Percentiles rank a stretch among this genome's conserved stretches.
Evolutionary conservation across 345 rosid species (phyloP).

Genomic region (Arabidopsis thaliana): TAIR10.1 NC_003076.8:6276001-6276500

Average conservation of each 20-base stretch:
- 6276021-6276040: conserved; percentile 44
- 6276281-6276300: conserved; percentile 38
- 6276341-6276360: conserved; percentile 37
- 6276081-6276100: conserved; percentile 19
- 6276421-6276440: conserved; percentile 79
- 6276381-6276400: conserved; percentile 93
- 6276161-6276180: conserved; percentile 46
- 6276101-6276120: conserved; percentile 23
- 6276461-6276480: conserved; percentile 64
- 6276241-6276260: conserved; percentile 60
- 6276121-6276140: conserved; percentile 39
- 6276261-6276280: conserved; percentile 33
- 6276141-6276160: conserved; percentile 48
- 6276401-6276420: conserved; percentile 83
- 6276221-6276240: conserved; percentile 81
- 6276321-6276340: conserved; percentile 37
- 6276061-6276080: conserved; percentile 28
- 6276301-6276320: conserved; percentile 26
- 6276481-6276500: conserved; percentile 71
- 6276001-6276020: conserved; percentile 25
- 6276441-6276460: conserved; percentile 95
- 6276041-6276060: conserved; percentile 44
- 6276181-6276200: conserved; percentile 48
- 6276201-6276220: conserved; percentile 81
- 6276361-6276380: conserved; percentile 39